Conservation (phyloP, 2,329 filamentous ascomycete species). For the Zalaria obscura region DNA sequence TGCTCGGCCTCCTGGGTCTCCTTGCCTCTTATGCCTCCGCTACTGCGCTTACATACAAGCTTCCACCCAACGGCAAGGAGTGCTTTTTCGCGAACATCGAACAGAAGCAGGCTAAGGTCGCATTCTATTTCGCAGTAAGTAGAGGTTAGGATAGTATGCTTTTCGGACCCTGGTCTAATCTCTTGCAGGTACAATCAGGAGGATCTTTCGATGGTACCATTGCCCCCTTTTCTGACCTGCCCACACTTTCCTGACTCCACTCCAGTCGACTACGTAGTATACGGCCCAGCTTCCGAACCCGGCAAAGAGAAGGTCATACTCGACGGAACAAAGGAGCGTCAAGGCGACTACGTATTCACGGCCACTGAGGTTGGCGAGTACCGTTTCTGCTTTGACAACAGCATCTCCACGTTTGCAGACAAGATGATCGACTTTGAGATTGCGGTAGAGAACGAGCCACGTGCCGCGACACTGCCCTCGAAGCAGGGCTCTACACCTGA, state of each 20-base stretch:
- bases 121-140: slow-evolving; percentile 94
- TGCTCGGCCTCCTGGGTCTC: slow-evolving; percentile 39
- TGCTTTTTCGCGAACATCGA: slow-evolving; percentile 84
- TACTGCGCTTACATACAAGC: slow-evolving; percentile 88
- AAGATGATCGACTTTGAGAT: slow-evolving; percentile 99
- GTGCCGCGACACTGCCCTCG: slow-evolving; percentile 60
- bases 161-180: not conserved
- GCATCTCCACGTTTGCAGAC: slow-evolving; percentile 92
- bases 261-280: slow-evolving; percentile 74
- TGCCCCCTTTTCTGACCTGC: not conserved
- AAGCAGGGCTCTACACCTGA: slow-evolving; percentile 82
- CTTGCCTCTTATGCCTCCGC: slow-evolving; percentile 60
- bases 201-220: slow-evolving; percentile 53
- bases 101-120: slow-evolving; percentile 71
- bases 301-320: slow-evolving; percentile 57
- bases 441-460: slow-evolving; percentile 80
- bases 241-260: slow-evolving; percentile 5
- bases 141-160: slow-evolving; percentile 1
- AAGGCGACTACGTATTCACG: slow-evolving; percentile 96
- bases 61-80: slow-evolving; percentile 79
- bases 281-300: slow-evolving; percentile 47
- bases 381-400: slow-evolving; percentile 95
- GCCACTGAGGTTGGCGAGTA: slow-evolving; percentile 81
- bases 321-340: slow-evolving; percentile 77
- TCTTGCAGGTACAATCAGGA: slow-evolving; percentile 77